Evolutionary conservation across 768 basidiomycete species (phyloP).

Genomic region (Suillus plorans): DNA sequence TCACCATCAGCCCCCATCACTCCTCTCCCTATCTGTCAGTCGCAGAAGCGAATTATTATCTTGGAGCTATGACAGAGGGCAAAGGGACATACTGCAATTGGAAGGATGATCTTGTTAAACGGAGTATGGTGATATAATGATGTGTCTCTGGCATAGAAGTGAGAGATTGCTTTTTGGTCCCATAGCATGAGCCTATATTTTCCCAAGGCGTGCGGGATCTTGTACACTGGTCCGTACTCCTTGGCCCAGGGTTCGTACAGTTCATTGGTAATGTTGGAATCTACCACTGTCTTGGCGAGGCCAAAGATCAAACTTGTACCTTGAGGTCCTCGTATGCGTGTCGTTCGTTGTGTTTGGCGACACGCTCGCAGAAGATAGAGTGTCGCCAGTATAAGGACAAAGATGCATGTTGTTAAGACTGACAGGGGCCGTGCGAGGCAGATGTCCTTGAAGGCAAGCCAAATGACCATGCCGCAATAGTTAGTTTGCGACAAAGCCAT

Average conservation of each 20-base stretch:
- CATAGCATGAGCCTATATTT: not conserved
- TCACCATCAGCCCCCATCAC: too few species aligned
- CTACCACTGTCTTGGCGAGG: not conserved
- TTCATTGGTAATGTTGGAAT: not conserved
- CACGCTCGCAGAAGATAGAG: not conserved
- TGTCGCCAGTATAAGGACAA: not conserved
- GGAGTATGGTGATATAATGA: not conserved
- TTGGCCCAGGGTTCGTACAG: not conserved
- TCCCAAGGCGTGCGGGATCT: not conserved
- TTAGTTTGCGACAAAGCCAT: too few species aligned
- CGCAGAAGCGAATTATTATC: too few species aligned
- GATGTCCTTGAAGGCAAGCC: not conserved
- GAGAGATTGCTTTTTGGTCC: not conserved
- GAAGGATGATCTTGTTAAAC: not conserved
- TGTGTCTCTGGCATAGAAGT: not conserved
- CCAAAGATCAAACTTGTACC: not conserved
- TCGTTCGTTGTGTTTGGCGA: not conserved
- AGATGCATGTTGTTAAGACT: not conserved
- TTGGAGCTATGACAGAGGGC: too few species aligned
- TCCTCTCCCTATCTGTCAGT: too few species aligned
- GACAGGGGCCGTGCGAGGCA: not conserved
- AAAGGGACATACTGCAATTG: not conserved
- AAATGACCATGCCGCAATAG: too few species aligned
- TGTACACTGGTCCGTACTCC: not conserved
- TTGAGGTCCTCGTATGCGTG: not conserved